Evolutionary conservation across 2,329 filamentous ascomycete species (phyloP).

Genomic region (Drechslerella dactyloides): DNA sequence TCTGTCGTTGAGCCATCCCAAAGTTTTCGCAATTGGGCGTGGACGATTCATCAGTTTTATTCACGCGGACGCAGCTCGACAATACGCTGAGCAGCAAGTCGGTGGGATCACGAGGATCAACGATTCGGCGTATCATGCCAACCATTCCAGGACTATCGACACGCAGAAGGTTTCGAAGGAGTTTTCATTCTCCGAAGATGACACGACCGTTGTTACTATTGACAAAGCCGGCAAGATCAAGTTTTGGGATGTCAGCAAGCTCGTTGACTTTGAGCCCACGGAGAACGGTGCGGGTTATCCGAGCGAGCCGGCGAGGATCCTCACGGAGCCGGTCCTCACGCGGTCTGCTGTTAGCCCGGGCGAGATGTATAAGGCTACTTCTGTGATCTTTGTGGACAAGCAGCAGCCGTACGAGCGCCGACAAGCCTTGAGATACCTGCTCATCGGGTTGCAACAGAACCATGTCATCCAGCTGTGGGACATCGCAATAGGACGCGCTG

Average conservation of each 20-base stretch:
- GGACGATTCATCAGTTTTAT: constrained; percentile 96
- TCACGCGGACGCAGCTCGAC: constrained; percentile 66
- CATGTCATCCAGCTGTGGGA: constrained; percentile 99
- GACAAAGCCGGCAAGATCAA: constrained; percentile 96
- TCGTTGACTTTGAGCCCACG: constrained; percentile 64
- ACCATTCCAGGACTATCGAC: constrained; percentile 89
- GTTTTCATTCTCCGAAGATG: constrained; percentile 96
- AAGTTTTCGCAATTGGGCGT: constrained; percentile 92
- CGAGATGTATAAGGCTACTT: constrained; percentile 96
- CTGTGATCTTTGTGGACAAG: constrained; percentile 94
- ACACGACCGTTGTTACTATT: constrained; percentile 89
- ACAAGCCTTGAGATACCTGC: constrained; percentile 88
- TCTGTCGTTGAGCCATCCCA: constrained; percentile 83
- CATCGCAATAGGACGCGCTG: constrained; percentile 88
- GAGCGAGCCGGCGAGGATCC: constrained; percentile 66
- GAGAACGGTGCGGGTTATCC: constrained; percentile 60
- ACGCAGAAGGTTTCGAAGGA: constrained; percentile 98
- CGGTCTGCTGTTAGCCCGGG: constrained; percentile 83
- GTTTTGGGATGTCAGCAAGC: constrained; percentile 93
- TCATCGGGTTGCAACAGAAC: constrained; percentile 98
- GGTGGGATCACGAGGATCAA: constrained; percentile 68
- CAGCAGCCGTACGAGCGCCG: constrained; percentile 89
- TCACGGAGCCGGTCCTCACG: constrained; percentile 84
- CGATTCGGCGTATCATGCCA: constrained; percentile 82
- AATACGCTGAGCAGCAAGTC: constrained; percentile 61